A percentile compares a stretch with the other conserved stretches of the same genome.
Evolutionary conservation across 768 basidiomycete genomes (phyloP).

Genomic region (Suillus hirtellus): DNA sequence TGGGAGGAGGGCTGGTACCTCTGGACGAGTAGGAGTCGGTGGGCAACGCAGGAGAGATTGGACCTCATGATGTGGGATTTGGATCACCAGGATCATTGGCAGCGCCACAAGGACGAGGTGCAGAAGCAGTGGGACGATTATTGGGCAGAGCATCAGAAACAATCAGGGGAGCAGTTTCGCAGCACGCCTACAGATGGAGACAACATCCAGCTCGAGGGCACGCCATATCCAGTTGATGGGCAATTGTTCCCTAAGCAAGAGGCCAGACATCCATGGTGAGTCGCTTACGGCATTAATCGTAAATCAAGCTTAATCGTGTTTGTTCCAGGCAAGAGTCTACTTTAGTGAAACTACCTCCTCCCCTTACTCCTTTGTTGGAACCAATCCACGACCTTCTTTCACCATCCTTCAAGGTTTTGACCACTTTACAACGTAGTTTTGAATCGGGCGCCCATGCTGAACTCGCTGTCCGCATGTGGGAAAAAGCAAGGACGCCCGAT

Average conservation of each 20-base stretch:
- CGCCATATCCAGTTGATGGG: conserved; percentile 40
- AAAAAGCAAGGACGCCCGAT: conserved; percentile 63
- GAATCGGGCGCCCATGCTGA: conserved; percentile 57
- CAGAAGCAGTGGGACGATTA: conserved; percentile 57
- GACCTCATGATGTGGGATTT: conserved; percentile 61
- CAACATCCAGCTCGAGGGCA: conserved; percentile 40
- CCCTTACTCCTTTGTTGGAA: conserved; percentile 52
- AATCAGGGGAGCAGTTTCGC: conserved; percentile 21
- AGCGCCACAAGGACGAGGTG: conserved; percentile 41
- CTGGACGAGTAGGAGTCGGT: conserved; percentile 59
- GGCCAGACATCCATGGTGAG: conserved; percentile 37
- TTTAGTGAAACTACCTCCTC: conserved; percentile 59
- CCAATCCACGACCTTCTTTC: conserved; percentile 55
- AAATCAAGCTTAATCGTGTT: conserved; percentile 6
- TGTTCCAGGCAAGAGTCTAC: conserved; percentile 48
- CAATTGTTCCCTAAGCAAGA: conserved; percentile 14
- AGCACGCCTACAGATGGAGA: conserved; percentile 3
- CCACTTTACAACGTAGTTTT: conserved; percentile 53
- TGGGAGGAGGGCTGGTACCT: conserved; percentile 81
- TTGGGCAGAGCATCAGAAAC: conserved; percentile 29
- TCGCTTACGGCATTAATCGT: conserved; percentile 19
- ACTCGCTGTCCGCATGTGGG: conserved; percentile 59
- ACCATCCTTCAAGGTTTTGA: conserved; percentile 54
- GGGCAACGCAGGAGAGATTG: conserved; percentile 55
- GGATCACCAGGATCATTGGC: conserved; percentile 46